phyloP scores from a whole-genome alignment of 805 yeast species.

The Candida lessepsii region DNA sequence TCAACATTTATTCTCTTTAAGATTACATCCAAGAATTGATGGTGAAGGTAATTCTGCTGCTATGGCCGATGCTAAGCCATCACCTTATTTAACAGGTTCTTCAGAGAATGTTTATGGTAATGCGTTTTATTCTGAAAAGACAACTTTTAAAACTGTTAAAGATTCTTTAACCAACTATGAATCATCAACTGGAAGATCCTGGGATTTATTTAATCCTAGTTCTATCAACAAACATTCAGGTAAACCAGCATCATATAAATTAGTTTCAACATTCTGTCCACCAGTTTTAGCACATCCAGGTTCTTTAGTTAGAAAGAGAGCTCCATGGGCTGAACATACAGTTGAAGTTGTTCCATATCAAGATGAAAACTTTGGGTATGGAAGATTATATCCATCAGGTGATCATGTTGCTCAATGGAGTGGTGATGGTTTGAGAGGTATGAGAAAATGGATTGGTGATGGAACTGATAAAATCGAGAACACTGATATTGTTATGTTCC shows the following conservation, averaged over 20 bases:
- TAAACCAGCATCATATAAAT: slow-evolving; percentile 72
- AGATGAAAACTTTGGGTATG: slow-evolving; percentile 50
- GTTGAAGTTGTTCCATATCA: slow-evolving; percentile 69
- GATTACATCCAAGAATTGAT: slow-evolving; percentile 79
- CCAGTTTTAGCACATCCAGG: slow-evolving; percentile 72
- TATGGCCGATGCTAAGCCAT: slow-evolving; percentile 59
- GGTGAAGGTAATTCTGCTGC: slow-evolving; percentile 79
- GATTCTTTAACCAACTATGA: slow-evolving; percentile 64
- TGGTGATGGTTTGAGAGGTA: slow-evolving; percentile 65
- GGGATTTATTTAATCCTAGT: slow-evolving; percentile 77
- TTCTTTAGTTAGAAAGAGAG: slow-evolving; percentile 74
- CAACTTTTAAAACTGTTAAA: slow-evolving; percentile 63
- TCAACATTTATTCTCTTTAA: slow-evolving; percentile 76
- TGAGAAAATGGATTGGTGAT: slow-evolving; percentile 68
- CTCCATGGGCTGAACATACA: slow-evolving; percentile 72
- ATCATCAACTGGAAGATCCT: slow-evolving; percentile 64
- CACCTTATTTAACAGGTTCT: slow-evolving; percentile 61
- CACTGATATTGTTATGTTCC: slow-evolving; percentile 74
- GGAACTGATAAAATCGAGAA: slow-evolving; percentile 57
- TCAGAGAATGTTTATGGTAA: slow-evolving; percentile 76
- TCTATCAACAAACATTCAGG: slow-evolving; percentile 66
- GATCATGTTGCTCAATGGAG: slow-evolving; percentile 73
- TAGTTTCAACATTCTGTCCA: slow-evolving; percentile 73
- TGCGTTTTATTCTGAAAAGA: slow-evolving; percentile 65
- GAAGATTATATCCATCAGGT: slow-evolving; percentile 78